Evolutionary conservation across 768 basidiomycete genomes (phyloP), one percentile per base, ranked within the genome.

Genomic region (Gloeophyllum trabeum): DNA sequence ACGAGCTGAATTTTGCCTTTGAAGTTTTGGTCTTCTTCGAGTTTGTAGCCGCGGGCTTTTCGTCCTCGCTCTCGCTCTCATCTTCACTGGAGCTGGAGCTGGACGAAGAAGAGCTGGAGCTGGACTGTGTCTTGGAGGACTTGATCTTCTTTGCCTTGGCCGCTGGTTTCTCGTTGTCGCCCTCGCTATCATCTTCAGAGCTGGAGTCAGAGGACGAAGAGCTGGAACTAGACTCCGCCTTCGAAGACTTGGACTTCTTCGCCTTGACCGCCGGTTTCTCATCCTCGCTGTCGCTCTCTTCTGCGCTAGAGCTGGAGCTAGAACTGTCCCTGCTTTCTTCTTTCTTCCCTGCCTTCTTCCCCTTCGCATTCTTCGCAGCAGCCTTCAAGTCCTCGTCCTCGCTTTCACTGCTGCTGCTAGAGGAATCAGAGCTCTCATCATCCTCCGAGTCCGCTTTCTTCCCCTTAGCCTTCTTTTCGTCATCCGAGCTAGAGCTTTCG

Each of bases 1-100:
- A 38, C 3, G 48, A n/a, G 7, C 52, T 43, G 20, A 56, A 54
- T 28, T 50, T 48, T 13, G 52, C 59, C 26, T 52, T 49, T 5
- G 51, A n/a, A n/a, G n/a, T n/a, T n/a, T n/a, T n/a, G n/a, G n/a
- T n/a, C n/a, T n/a, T 56, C 34, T 46, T 50, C 6, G 61, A 63
- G 43, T 58, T 52, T 6, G 46, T 48, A 20, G 46, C 49, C n/a
- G n/a, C n/a, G n/a, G n/a, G n/a, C n/a, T n/a, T n/a, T n/a, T n/a
- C n/a, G n/a, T n/a, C n/a, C n/a, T n/a, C n/a, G n/a, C n/a, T n/a
- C n/a, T n/a, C n/a, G n/a, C n/a, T n/a, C n/a, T n/a, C n/a, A n/a
- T n/a, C n/a, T n/a, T n/a, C n/a, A n/a, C n/a, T n/a, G n/a, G n/a
- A n/a, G n/a, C n/a, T n/a, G n/a, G n/a, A n/a, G n/a, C n/a, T n/a